Evolutionary conservation across 2,329 filamentous ascomycete genomes (phyloP), one percentile per base, ranked within the genome.

Genomic region (Penicillium sp.): DNA sequence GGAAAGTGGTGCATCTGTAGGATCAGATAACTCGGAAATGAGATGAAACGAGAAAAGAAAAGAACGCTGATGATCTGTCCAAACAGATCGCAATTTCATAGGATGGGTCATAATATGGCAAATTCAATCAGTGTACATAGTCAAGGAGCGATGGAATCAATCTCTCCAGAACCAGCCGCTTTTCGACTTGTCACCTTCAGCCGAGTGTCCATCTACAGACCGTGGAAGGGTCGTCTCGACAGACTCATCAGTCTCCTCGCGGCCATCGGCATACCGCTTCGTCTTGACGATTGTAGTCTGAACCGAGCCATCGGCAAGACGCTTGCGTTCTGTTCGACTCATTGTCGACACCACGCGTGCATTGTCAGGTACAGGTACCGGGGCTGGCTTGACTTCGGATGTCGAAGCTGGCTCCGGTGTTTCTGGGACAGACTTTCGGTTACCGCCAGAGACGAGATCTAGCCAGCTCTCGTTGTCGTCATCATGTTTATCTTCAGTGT

Each of bases 181-280:
- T 9, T 56, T 60, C 1, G 57, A 47, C 4, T 47, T 42, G 0
- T 44, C 29, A 5, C 26, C 26, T 9, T 47, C 45, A 8, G 11
- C 20, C 2, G 55, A 43, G 6, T 53, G 28, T n/a, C 37, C 41
- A 22, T 54, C 39, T 4, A 37, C 44, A 26, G 55, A 53, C 7
- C 55, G 58, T 22, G 60, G 55, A 18, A 60, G 66, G 32, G 59
- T 49, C 7, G 62, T 55, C 37, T 81, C 75, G 3, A 76, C 66
- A 6, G 75, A 78, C 54, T 81, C 77, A 7, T 76, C 74, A 27
- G 66, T 78, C 60, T 83, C 79, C 57, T 83, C 80, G 3, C 74
- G 70, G 0, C 81, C 81, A 65, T 84, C 79, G 1, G 76, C 69
- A 56, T 81, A 84, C 2, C 77, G 72, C 57, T 77, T 78, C 51